Percentiles rank a stretch among this genome's conserved stretches.
phyloP scores from a whole-genome alignment of 2,329 filamentous ascomycete species.

The Hypoxylon sp. region DNA sequence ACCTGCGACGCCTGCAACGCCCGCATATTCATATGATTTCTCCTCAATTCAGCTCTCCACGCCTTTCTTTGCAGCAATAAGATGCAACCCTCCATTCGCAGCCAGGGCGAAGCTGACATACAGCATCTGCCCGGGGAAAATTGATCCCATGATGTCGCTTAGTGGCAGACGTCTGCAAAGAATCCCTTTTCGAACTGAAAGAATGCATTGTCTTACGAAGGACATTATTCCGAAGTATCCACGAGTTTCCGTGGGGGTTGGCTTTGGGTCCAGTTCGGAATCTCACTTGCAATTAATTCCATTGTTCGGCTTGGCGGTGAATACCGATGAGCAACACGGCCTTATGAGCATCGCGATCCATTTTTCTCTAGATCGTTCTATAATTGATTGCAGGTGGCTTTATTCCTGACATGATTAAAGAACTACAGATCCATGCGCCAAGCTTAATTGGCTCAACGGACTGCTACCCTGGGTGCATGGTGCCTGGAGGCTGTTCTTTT shows the following conservation, averaged over 20 bases:
- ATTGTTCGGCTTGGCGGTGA: slow-evolving; percentile 37
- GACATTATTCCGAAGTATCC: slow-evolving; percentile 36
- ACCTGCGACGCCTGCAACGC: slow-evolving; percentile 21
- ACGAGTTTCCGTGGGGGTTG: slow-evolving; percentile 39
- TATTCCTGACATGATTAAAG: slow-evolving; percentile 42
- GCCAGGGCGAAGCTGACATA: slow-evolving; percentile 36
- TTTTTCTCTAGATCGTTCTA: slow-evolving; percentile 40
- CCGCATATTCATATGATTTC: slow-evolving; percentile 30
- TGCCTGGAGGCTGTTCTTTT: slow-evolving; percentile 31
- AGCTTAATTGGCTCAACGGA: slow-evolving; percentile 37
- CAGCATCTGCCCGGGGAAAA: slow-evolving; percentile 20
- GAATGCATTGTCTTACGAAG: slow-evolving; percentile 24
- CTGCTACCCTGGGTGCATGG: slow-evolving; percentile 39
- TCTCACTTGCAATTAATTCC: slow-evolving; percentile 13
- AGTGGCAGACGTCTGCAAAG: slow-evolving; percentile 15
- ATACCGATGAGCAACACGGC: slow-evolving; percentile 40
- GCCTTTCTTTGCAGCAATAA: slow-evolving; percentile 30
- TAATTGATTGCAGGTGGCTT: slow-evolving; percentile 37
- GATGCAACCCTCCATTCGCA: slow-evolving; percentile 29
- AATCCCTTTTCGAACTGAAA: slow-evolving; percentile 22
- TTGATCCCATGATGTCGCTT: slow-evolving; percentile 33
- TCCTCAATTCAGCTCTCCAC: slow-evolving; percentile 31
- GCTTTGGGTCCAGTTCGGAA: slow-evolving; percentile 31
- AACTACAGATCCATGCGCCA: slow-evolving; percentile 43
- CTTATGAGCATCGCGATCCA: slow-evolving; percentile 33